Evolutionary conservation across 2,329 filamentous ascomycete species (phyloP), one percentile per base, ranked within the genome.

Genomic region (Mycocentrospora acerina): DNA sequence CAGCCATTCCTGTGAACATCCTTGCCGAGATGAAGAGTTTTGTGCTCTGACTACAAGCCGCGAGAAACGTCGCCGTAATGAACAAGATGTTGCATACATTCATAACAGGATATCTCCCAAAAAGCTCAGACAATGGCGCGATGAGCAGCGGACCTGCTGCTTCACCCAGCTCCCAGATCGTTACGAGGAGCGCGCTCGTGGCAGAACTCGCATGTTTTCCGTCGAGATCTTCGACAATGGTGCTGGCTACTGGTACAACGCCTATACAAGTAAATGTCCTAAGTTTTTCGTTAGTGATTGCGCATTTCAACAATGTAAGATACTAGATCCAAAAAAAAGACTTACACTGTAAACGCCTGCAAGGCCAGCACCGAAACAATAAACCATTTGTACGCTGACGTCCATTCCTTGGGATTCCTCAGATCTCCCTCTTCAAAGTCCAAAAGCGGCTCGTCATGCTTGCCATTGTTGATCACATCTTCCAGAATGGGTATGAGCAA

Each of bases 1-100:
- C 72, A 28, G 68, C 63, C 22, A 69, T 48, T 27, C 70, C 69
- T 29, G 72, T 71, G 42, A 77, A 62, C 48, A 69, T 70, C 26
- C 72, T 51, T 1, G 69, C 64, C 7, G 60, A 59, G 33, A 75
- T 72, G 42, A 75, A 61, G 4, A 72, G 38, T 1, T 52, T 40
- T 4, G 64, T 62, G 37, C 53, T 70, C 8, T 66, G 60, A 41
- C 69, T 67, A 19, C 61, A 47, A 2, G 67, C 69, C 11, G 68
- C 66, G 9, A 73, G 44, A 9, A 70, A 40, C 9, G 67, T 70
- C 18, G 64, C 64, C 13, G 66, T 54, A 43, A 77, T 72, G 53
- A 77, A 75, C 7, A 73, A 52, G 2, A 68, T 47, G 46, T 75
- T 76, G 38, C 57, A 62, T 17, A 25, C 51, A 15, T 66, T 62